Evolutionary conservation across 1,139 yeast species (phyloP), one percentile per base, ranked within the genome.

Genomic region (Blastobotrys raffinosifermentans): DNA sequence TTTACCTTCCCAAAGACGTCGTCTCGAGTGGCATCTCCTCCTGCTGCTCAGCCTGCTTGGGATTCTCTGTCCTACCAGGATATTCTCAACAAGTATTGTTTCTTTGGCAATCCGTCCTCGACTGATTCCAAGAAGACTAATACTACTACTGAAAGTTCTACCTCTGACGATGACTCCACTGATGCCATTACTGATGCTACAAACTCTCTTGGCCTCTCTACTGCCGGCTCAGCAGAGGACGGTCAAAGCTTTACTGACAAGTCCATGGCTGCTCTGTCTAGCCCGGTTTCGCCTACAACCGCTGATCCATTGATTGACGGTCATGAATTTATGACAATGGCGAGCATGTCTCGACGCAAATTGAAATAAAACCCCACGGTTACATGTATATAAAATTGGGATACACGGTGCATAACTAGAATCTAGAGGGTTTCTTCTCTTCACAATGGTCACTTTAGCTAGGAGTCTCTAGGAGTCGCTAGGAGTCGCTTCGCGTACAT

Each of bases 61-160:
- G 74, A 77, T 52, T 73, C 86, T 4, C 68, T 73, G 44, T 68
- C 80, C 1, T 84, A 84, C 56, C 76, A 77, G 53, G 82, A 79
- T 46, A 62, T 84, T 30, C 63, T 84, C 45, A 80, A 81, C 44
- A 76, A 77, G 40, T 84, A 80, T 58, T 84, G 94, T 55, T 84
- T 84, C 53, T 81, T 67, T 53, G 27, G 29, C 25, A 26, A 20
- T 7, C 15, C 20, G 4, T 11, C 29, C 8, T 29, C 32, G 30
- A 11, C 20, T 15, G 16, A 30, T 7, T 20, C 19, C 11, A 15
- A 19, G 15, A 25, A 25, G 15, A n/a, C 27, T 14, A 25, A 25
- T n/a, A n/a, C n/a, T n/a, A n/a, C 25, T 6, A 13, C 6, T 6
- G 13, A 11, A 22, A 13, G 10, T 22, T n/a, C 25, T 13, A 13